Evolutionary conservation across 805 yeast species (phyloP).

Genomic region (Candida silvicultrix): DNA sequence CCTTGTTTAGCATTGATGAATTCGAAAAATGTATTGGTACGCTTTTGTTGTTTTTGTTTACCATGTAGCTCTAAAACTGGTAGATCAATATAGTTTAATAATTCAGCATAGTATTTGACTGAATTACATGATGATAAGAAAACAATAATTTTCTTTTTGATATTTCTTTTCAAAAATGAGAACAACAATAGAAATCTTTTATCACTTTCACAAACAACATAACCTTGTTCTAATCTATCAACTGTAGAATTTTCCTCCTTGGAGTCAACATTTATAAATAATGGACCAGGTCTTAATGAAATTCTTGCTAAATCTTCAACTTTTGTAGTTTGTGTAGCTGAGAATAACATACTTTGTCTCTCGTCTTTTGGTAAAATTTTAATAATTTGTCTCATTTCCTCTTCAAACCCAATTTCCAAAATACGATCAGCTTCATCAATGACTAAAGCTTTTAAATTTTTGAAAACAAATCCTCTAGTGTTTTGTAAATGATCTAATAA

Average conservation of each 20-base stretch:
- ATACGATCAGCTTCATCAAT: slow-evolving; percentile 99
- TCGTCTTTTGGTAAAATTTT: slow-evolving; percentile 87
- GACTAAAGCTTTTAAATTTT: slow-evolving; percentile 87
- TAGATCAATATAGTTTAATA: slow-evolving; percentile 90
- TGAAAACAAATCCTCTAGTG: slow-evolving; percentile 88
- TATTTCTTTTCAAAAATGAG: slow-evolving; percentile 89
- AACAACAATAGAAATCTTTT: slow-evolving; percentile 85
- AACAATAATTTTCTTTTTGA: slow-evolving; percentile 88
- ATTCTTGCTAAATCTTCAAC: slow-evolving; percentile 98
- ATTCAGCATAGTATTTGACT: slow-evolving; percentile 93
- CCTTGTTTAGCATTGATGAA: slow-evolving; percentile 97
- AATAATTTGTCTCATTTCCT: slow-evolving; percentile 96
- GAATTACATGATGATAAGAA: slow-evolving; percentile 95
- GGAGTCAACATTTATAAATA: slow-evolving; percentile 87
- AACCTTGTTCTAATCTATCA: slow-evolving; percentile 97
- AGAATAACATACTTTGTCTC: slow-evolving; percentile 94
- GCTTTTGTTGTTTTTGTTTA: slow-evolving; percentile 96
- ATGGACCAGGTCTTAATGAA: slow-evolving; percentile 88
- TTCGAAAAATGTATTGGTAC: slow-evolving; percentile 97
- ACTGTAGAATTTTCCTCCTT: slow-evolving; percentile 85
- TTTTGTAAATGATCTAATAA: slow-evolving; percentile 94
- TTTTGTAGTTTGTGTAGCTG: slow-evolving; percentile 99
- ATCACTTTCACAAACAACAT: slow-evolving; percentile 95
- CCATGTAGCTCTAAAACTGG: slow-evolving; percentile 97
- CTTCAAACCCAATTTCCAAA: slow-evolving; percentile 96